Conservation (phyloP, 139 green algal genomes). For the Mychonastes homosphaera region DNA sequence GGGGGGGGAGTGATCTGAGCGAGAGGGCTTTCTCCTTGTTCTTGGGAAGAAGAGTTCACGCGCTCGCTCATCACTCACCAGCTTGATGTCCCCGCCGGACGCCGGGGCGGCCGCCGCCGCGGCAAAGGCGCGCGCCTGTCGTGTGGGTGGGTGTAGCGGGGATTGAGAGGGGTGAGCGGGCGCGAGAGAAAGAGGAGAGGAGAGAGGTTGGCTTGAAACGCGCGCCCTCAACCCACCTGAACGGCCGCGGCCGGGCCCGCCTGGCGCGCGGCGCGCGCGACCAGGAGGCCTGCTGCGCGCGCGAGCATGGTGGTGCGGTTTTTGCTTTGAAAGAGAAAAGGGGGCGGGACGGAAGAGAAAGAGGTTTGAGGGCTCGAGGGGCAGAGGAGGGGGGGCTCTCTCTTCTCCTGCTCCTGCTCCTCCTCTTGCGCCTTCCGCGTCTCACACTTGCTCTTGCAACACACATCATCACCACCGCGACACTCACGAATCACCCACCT, state of each 20-base stretch:
- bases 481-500: no score
- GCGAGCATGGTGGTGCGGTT: constrained; percentile 32
- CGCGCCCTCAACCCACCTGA: neutral
- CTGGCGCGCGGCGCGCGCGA: constrained; percentile 2
- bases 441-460: no score
- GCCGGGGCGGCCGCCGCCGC: neutral
- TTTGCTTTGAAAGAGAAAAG: no score
- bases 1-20: neutral
- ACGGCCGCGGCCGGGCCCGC: constrained; percentile 4
- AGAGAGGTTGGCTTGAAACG: neutral
- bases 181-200: neutral
- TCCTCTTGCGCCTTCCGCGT: no score
- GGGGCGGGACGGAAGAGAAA: no score
- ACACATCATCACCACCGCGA: no score
- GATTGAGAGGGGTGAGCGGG: no score
- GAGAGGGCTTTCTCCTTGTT: neutral
- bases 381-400: no score
- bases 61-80: constrained; percentile 24
- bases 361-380: no score
- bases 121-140: no score
- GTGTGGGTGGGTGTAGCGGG: no score
- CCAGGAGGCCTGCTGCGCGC: constrained; percentile 21
- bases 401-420: no score
- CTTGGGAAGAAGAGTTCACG: neutral
- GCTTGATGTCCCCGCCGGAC: constrained; percentile 21